phyloP scores from a whole-genome alignment of 371 early-diverging fungal genomes.

The Quaeritorhiza haematococci region DNA sequence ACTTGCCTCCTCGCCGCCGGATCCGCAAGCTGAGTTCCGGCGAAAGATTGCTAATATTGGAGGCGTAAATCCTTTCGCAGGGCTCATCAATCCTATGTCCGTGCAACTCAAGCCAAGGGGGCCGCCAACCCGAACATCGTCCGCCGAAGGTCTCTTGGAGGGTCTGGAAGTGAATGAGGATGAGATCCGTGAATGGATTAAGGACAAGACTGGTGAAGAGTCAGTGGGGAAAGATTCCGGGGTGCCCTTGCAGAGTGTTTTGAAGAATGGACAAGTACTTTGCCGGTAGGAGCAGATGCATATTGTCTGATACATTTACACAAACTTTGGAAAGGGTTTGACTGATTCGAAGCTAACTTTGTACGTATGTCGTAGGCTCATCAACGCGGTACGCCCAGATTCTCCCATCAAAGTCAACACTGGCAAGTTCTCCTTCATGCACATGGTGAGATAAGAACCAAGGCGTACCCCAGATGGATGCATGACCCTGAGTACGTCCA shows the following conservation, averaged over 20 bases:
- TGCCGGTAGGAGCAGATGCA: too few relatives aligned
- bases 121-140: neutral
- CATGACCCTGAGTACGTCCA: too few relatives aligned
- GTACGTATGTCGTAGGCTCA: constrained; percentile 3
- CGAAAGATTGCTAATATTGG: constrained; percentile 17
- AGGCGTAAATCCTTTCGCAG: constrained; percentile 15
- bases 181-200: neutral
- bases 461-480: too few relatives aligned
- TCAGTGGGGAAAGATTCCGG: too few relatives aligned
- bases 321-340: too few relatives aligned
- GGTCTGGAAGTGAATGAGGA: neutral
- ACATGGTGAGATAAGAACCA: too few relatives aligned
- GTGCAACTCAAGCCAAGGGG: neutral
- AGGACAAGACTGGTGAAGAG: neutral
- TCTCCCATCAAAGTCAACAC: constrained; percentile 17
- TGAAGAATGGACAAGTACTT: too few relatives aligned
- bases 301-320: too few relatives aligned
- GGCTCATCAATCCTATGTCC: neutral
- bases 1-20: too few relatives aligned
- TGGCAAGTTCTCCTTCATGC: constrained; percentile 16
- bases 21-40: constrained; percentile 8
- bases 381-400: constrained; percentile 5
- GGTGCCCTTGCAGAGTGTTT: too few relatives aligned
- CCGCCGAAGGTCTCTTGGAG: neutral
- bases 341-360: neutral